Base-by-base conservation (phyloP, 2,329 filamentous ascomycete species). In the Rutstroemia sp. region DNA sequence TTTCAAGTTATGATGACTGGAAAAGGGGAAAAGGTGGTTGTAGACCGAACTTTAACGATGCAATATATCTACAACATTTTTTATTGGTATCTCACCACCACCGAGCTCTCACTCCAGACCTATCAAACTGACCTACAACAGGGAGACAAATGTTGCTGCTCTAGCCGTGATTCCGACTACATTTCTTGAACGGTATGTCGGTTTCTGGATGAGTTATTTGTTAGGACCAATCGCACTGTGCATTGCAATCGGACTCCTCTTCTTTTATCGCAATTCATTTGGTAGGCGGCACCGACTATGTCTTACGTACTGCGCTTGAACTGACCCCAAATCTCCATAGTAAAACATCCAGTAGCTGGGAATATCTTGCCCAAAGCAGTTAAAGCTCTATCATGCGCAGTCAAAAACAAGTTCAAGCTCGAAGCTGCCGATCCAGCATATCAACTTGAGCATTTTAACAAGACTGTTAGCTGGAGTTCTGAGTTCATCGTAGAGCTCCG, bases 41-140 rank as follows among this genome's bases (percentile, higher is more conserved):
- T 82, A 4, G 82, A 85, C 59, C 81, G 80, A 0, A 76, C 78
- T 54, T 71, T 79, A 34, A 86, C 82, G 2, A 72, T 49, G 47
- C 16, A 49, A n/a, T 49, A 49, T n/a, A 49, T 49, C 47, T 49
- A 19, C 47, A 49, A 49, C n/a, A 37, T 49, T 14, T 49, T 19
- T 21, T 49, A 49, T 23, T 49, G 47, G 47, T 49, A 41, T 5
- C 5, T 41, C 14, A 16, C 5, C 38, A 41, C 5, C 18, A 18
- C 38, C 38, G 47, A 16, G 23, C 12, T 6, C 4, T 37, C 5
- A 1, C 5, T 37, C 34, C 7, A 34, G 25, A 10, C n/a, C 7
- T 10, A 34, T 18, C 4, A 23, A 8, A 16, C 25, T 34, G 16
- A 19, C 6, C 5, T 10, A 18, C n/a, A 34, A 49, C n/a, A n/a